phyloP scores from a whole-genome alignment of 306 rosid species.

The Dicorynia guianensis region DNA sequence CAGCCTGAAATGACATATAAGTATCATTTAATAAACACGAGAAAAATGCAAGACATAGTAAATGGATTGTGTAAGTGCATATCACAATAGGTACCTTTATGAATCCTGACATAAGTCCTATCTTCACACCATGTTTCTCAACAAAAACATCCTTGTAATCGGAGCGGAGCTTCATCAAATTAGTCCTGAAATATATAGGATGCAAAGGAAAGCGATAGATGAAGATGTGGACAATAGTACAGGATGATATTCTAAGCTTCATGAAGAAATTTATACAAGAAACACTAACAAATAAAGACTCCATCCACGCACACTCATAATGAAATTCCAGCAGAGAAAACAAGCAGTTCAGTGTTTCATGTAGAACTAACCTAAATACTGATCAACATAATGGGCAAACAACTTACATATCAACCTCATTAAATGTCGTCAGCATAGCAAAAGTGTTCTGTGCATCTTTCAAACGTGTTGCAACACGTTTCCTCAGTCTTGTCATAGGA shows the following conservation, averaged over 20 bases:
- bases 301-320: not conserved
- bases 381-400: not conserved
- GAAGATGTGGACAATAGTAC: not conserved
- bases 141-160: conserved; percentile 71
- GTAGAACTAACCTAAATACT: not conserved
- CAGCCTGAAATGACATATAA: conserved; percentile 56
- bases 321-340: conserved; percentile 7
- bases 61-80: not conserved
- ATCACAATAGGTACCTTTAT: conserved; percentile 47
- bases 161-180: conserved; percentile 66
- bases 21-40: not conserved
- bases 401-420: conserved; percentile 72
- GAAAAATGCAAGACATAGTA: not conserved
- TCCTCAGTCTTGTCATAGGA: conserved; percentile 77
- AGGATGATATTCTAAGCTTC: conserved; percentile 3
- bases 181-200: conserved; percentile 57
- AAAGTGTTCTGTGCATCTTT: conserved; percentile 75
- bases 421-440: conserved; percentile 73
- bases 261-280: not conserved
- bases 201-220: conserved; percentile 1
- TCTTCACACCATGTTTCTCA: conserved; percentile 68
- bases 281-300: not conserved
- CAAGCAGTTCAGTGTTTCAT: not conserved
- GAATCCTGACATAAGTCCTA: conserved; percentile 74
- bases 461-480: conserved; percentile 72